Base-by-base conservation (phyloP, 2,329 filamentous ascomycete species). In the Colletotrichum orbiculare region DNA sequence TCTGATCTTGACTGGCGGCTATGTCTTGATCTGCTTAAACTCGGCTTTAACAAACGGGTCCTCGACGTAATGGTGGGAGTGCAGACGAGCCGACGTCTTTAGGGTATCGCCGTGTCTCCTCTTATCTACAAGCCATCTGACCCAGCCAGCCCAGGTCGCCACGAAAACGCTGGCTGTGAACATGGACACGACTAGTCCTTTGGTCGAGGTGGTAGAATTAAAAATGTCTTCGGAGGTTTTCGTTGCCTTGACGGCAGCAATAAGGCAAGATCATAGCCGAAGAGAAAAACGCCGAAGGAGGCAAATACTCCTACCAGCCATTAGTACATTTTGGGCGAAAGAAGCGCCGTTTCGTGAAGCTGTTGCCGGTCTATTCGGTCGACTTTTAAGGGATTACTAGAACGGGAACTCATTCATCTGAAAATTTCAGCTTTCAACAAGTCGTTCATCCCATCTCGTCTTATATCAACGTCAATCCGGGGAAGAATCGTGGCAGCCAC, bases 81-180 rank as follows among this genome's bases (percentile, higher is more conserved):
- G 92, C 1, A 95, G 83, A 54, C 83, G 83, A 0, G 89, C 90
- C 0, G 94, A 82, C 0, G 88, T 91, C 53, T 78, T 73, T 6
- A 93, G 82, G 2, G 90, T 91, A 57, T 90, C 77, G 1, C 91
- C 88, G 25, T 83, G 74, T 25, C 82, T 82, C 63, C 87, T 87
- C 69, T 93, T 85, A 70, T 91, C 89, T 71, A 94, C 91, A 38
- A 94, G 85, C 91, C 91, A 94, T 64, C 89, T 54, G 8, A 74
- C 73, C 73, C 55, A 64, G 4, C 73, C 42, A 73, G 80, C 13
- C 91, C 91, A 94, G 0, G 87, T 84, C 0, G 92, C 91, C 12
- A 88, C 79, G 84, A 94, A 95, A 71, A 91, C 93, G 76, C 88
- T 87, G 73, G 84, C 86, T 34, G 92, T 94, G 59, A 95, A 86